Percentiles rank a stretch among this genome's conserved stretches.
phyloP scores from a whole-genome alignment of 371 early-diverging fungal genomes.

The Dichotomocladium elegans region DNA sequence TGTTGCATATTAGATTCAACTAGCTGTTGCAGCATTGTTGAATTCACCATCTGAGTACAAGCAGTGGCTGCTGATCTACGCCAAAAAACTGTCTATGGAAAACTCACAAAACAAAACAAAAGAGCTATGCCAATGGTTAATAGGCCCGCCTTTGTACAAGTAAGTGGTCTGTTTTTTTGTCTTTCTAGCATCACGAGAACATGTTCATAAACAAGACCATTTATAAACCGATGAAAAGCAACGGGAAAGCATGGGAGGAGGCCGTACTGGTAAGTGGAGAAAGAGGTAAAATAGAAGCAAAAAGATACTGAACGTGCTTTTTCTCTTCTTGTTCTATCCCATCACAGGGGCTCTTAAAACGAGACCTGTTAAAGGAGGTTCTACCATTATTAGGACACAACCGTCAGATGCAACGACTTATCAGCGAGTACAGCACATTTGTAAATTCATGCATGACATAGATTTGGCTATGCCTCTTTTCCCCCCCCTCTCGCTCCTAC shows the following conservation, averaged over 20 bases:
- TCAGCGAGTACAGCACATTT: constrained; percentile 31
- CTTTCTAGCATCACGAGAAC: too few relatives aligned
- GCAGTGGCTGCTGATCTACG: constrained; percentile 67
- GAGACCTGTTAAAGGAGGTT: constrained; percentile 40
- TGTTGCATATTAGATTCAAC: constrained; percentile 58
- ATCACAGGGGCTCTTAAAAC: constrained; percentile 37
- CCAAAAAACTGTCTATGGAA: constrained; percentile 64
- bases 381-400: constrained; percentile 42
- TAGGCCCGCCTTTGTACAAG: constrained; percentile 54
- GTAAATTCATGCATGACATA: too few relatives aligned
- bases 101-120: constrained; percentile 55
- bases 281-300: not conserved
- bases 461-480: too few relatives aligned
- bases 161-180: constrained; percentile 18
- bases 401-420: constrained; percentile 41
- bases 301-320: not conserved
- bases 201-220: not conserved
- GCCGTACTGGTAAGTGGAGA: constrained; percentile 18
- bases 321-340: not conserved
- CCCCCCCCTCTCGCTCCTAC: too few relatives aligned
- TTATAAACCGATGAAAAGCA: not conserved
- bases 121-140: constrained; percentile 71
- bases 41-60: constrained; percentile 60
- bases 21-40: constrained; percentile 58
- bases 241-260: constrained; percentile 22